Base-by-base conservation (phyloP, 2,329 filamentous ascomycete species). In the Emergomyces pasteurianus region DNA sequence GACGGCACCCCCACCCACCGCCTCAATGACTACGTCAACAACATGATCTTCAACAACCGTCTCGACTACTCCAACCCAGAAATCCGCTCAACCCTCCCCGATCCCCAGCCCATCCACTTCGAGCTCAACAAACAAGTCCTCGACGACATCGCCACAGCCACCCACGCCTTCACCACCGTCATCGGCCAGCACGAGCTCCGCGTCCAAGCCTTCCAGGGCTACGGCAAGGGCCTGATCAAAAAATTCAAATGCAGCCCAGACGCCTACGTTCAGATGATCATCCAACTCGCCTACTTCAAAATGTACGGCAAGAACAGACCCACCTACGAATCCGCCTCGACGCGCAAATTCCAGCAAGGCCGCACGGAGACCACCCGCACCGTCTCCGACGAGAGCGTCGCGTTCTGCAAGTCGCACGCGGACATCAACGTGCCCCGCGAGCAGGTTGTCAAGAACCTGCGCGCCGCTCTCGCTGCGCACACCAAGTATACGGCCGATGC, bases 171-270 rank as follows among this genome's bases (percentile, higher is more conserved):
- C 77, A 79, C 81, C 63, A 80, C 85, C 67, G 84, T 95, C 64
- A 96, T 99, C 66, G 85, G 84, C 64, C 82, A 89, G 66, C 94
- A 99, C 75, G 88, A 99, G 75, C 86, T 99, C 53, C 85, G 89
- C 26, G 92, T 99, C 2, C 92, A 97, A 75, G 89, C 91, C 34
- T 99, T 95, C 80, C 92, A 97, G 77, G 92, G 87, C 69, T 99
- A 99, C 75, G 94, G 94, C 74, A 99, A 99, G 80, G 91, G 90
- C 31, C 80, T 99, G 64, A 97, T 99, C 82, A 99, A 99, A 86
- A 95, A 96, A 77, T 97, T 99, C 86, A 95, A 91, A 79, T 96
- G 90, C 84, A 95, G 89, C 31, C 94, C 94, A 36, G 95, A 99
- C 70, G 94, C 92, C 38, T 99, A 95, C 75, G 91, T 97, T 49